These are phyloP conservation scores for Lactarius quietus DNA, from an alignment of 768 basidiomycete genomes.

Conservation along the genomic window DNA sequence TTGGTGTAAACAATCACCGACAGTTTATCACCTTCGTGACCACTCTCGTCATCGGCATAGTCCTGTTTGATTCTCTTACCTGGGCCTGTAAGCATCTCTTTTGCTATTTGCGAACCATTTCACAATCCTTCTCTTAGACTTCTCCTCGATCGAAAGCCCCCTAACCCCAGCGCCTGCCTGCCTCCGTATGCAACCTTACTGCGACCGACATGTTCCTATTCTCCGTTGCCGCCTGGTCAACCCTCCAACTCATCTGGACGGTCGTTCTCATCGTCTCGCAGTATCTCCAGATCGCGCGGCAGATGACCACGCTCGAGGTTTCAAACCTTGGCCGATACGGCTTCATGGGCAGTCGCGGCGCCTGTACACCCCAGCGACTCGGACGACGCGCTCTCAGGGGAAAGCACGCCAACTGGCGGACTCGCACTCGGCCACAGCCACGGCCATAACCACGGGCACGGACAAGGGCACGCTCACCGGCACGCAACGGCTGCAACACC, in stretches of 20 bases:
- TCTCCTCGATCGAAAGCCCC: conserved; percentile 43
- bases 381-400: conserved; percentile 48
- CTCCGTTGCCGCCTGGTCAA: conserved; percentile 77
- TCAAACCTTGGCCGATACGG: conserved; percentile 93
- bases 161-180: conserved; percentile 45
- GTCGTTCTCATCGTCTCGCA: conserved; percentile 80
- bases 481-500: conserved; percentile 42
- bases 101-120: conserved; percentile 1
- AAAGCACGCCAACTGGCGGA: conserved; percentile 21
- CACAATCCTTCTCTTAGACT: conserved; percentile 42
- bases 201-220: conserved; percentile 81
- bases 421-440: conserved; percentile 37
- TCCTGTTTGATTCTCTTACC: conserved; percentile 78
- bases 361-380: conserved; percentile 37
- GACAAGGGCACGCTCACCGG: conserved; percentile 47
- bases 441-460: too few relatives aligned
- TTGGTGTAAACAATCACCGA: conserved; percentile 91
- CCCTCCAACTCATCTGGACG: conserved; percentile 96
- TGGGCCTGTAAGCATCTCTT: conserved; percentile 66
- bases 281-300: conserved; percentile 86
- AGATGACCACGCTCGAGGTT: conserved; percentile 96
- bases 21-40: conserved; percentile 91
- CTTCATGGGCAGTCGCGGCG: conserved; percentile 92
- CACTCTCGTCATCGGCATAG: conserved; percentile 78
- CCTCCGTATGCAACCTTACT: conserved; percentile 65